A percentile compares a stretch with the other conserved stretches of the same genome.
Evolutionary conservation across 345 rosid species (phyloP).

Genomic region (Arabidopsis arenosa): DNA sequence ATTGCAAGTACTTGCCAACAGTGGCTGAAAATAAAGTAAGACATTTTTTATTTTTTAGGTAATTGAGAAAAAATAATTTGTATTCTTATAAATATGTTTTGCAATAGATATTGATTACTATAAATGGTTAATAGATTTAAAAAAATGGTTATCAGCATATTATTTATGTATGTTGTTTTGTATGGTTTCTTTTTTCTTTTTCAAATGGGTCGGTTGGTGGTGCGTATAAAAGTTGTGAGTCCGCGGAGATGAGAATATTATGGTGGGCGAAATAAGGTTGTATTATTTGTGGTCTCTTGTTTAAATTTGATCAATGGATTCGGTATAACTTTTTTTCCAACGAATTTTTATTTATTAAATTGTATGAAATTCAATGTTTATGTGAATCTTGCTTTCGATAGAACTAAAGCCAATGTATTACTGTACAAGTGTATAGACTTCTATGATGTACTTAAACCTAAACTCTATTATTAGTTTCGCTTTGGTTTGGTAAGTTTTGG

Average conservation of each 20-base stretch:
- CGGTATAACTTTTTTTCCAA: constrained; percentile 24
- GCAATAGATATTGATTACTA: neutral
- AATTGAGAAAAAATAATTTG: no score
- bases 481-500: constrained; percentile 42
- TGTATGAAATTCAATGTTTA: constrained; percentile 2
- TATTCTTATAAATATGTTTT: no score
- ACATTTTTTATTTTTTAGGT: no score
- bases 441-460: constrained; percentile 15
- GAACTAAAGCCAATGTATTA: neutral
- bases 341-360: neutral
- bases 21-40: neutral
- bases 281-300: constrained; percentile 35
- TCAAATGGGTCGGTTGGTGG: constrained; percentile 31
- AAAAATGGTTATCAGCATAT: neutral
- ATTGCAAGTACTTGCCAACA: constrained; percentile 1
- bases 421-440: neutral
- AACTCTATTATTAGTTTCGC: constrained; percentile 29
- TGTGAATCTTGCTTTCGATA: neutral
- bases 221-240: constrained; percentile 38
- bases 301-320: constrained; percentile 17
- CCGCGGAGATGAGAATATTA: constrained; percentile 35
- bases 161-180: neutral
- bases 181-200: neutral
- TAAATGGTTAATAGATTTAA: neutral
- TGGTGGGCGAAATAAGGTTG: constrained; percentile 33